Evolutionary conservation across 106 monocot species (phyloP).

Genomic region (Dendrobium huoshanense): DNA sequence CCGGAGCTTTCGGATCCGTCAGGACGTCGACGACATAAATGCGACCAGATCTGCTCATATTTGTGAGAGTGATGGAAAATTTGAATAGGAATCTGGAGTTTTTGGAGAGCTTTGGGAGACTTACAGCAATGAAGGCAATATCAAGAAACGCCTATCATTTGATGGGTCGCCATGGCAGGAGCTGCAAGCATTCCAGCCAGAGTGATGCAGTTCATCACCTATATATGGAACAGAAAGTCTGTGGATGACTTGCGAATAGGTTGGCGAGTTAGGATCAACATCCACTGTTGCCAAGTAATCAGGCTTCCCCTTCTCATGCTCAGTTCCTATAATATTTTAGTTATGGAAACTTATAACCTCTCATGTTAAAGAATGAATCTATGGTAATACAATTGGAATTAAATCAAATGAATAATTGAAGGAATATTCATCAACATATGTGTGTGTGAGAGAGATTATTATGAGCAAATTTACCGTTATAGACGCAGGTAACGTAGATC

Average conservation of each 20-base stretch:
- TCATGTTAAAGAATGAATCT: too few relatives aligned
- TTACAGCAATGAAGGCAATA: conserved; percentile 91
- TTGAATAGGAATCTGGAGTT: not conserved
- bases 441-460: not conserved
- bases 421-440: too few relatives aligned
- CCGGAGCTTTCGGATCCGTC: conserved; percentile 68
- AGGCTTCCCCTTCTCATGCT: conserved; percentile 53
- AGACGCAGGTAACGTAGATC: conserved; percentile 92
- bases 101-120: not conserved
- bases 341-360: too few relatives aligned
- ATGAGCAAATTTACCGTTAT: conserved; percentile 36
- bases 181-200: conserved; percentile 98
- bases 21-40: conserved; percentile 78
- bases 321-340: conserved; percentile 35
- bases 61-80: not conserved
- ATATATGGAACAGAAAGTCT: conserved; percentile 58
- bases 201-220: conserved; percentile 92
- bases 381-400: too few relatives aligned
- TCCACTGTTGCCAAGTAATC: conserved; percentile 92
- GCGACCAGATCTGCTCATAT: conserved; percentile 61
- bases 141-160: conserved; percentile 52
- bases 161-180: conserved; percentile 89
- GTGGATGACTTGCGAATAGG: conserved; percentile 86
- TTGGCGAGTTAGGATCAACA: conserved; percentile 75
- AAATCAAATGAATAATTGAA: too few relatives aligned